These are phyloP conservation scores for Trichoderma lentiforme DNA, from an alignment of 2,329 filamentous ascomycete species.

Conservation along the genomic window DNA sequence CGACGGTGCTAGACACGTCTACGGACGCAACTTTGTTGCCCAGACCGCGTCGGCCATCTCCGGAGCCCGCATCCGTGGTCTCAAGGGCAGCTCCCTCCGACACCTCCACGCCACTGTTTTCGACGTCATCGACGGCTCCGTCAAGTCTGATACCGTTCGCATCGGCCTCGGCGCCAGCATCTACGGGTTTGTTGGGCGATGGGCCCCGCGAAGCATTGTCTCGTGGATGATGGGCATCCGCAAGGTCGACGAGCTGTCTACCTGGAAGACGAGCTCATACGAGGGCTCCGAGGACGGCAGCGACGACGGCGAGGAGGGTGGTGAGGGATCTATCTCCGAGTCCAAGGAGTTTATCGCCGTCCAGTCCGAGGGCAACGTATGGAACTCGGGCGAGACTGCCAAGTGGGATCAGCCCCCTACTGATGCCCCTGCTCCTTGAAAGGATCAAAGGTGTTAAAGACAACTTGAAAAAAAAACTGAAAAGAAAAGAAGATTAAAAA, in stretches of 20 bases:
- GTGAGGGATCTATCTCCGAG: slow-evolving; percentile 21
- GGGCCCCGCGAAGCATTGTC: slow-evolving; percentile 74
- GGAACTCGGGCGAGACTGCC: slow-evolving; percentile 40
- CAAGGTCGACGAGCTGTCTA: slow-evolving; percentile 54
- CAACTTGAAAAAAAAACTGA: background rate
- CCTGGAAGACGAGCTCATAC: slow-evolving; percentile 48
- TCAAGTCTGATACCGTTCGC: slow-evolving; percentile 62
- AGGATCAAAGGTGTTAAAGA: background rate
- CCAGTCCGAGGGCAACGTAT: slow-evolving; percentile 40
- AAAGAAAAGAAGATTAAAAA: background rate
- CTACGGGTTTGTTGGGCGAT: slow-evolving; percentile 81
- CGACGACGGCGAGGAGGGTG: slow-evolving; percentile 32
- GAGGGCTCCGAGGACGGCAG: slow-evolving; percentile 38
- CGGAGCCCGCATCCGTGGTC: slow-evolving; percentile 54
- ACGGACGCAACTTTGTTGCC: slow-evolving; percentile 59
- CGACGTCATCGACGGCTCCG: slow-evolving; percentile 72
- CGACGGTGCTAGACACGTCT: slow-evolving; percentile 56
- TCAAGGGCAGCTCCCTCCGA: slow-evolving; percentile 68
- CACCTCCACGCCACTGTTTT: slow-evolving; percentile 85
- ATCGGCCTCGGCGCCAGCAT: slow-evolving; percentile 81
- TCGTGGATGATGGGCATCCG: slow-evolving; percentile 89
- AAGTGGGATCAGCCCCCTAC: slow-evolving; percentile 9
- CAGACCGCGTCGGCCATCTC: slow-evolving; percentile 55
- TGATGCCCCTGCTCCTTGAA: slow-evolving; percentile 8
- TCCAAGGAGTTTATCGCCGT: slow-evolving; percentile 52